Percentiles rank a stretch among this genome's conserved stretches.
Evolutionary conservation across 2,329 filamentous ascomycete species (phyloP).

Genomic region (Mycosphaerella sp.): DNA sequence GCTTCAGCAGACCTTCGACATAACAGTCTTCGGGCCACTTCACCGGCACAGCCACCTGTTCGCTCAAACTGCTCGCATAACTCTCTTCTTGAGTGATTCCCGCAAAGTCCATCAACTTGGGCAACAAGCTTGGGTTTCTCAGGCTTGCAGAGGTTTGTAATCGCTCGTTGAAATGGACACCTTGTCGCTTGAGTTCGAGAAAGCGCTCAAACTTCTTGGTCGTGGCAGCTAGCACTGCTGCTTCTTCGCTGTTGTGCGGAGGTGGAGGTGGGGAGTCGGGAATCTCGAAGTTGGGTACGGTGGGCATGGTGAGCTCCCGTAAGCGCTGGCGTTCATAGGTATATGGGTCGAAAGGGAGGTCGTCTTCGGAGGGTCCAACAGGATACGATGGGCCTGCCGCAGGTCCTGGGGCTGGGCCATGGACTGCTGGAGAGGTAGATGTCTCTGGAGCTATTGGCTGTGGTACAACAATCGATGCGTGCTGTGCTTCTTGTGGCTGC

Average conservation of each 20-base stretch:
- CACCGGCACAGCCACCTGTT: constrained; percentile 34
- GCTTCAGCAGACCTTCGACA: constrained; percentile 31
- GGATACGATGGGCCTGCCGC: constrained; percentile 5
- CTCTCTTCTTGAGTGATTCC: constrained; percentile 51
- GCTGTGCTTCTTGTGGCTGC: not conserved
- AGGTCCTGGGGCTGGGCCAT: constrained; percentile 13
- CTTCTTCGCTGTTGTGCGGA: constrained; percentile 30
- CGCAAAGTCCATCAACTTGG: constrained; percentile 66
- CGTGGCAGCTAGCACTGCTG: constrained; percentile 34
- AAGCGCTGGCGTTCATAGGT: constrained; percentile 57
- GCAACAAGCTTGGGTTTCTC: constrained; percentile 64
- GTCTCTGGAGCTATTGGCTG: not conserved
- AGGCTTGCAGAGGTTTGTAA: constrained; percentile 60
- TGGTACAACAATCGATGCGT: not conserved
- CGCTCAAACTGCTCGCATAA: constrained; percentile 55
- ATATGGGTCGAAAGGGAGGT: constrained; percentile 55
- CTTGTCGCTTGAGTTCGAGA: constrained; percentile 67
- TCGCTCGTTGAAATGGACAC: constrained; percentile 71
- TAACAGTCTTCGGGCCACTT: constrained; percentile 41
- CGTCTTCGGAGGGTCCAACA: constrained; percentile 9
- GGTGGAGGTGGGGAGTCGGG: constrained; percentile 61
- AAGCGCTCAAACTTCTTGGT: constrained; percentile 68
- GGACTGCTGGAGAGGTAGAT: not conserved
- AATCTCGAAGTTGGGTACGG: constrained; percentile 65
- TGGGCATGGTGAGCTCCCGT: constrained; percentile 67